Base-by-base conservation (phyloP, 2,329 filamentous ascomycete species). In the Fusarium pseudograminearum region DNA sequence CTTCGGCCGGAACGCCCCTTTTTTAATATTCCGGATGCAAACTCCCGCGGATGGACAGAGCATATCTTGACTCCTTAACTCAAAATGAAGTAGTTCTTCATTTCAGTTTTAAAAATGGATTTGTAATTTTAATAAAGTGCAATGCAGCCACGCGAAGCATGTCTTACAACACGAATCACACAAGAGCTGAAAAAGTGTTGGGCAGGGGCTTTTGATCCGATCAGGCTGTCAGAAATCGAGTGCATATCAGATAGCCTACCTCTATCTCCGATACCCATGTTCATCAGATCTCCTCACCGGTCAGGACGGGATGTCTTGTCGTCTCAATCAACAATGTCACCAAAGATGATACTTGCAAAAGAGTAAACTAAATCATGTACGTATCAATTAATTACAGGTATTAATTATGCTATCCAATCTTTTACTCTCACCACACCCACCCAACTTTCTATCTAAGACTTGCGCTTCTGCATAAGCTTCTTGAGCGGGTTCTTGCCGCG, bases 401-500 rank as follows among this genome's bases (percentile, higher is more conserved):
- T 8, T 16, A 22, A n/a, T 18, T 7, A 7, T 5, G 1, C 14
- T 18, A 22, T 9, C 6, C 10, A 22, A 38, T 38, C 22, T 48
- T 48, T 28, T 15, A 5, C 11, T 12, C 14, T 15, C 3, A 8
- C 15, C 14, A 28, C 4, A 51, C n/a, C 22, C 18, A 11, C 4
- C 6, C 4, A 51, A 15, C 33, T 31, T 31, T 20, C 11, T 2
- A 18, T 36, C 41, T 67, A 70, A 34, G 59, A 22, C n/a, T 69
- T 70, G 14, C 55, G 44, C 71, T 75, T 79, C 34, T 69, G 66
- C 42, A 79, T 18, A 9, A 79, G 4, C 2, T 73, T 69, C 64
- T 77, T 78, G 5, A 82, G 44, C 0, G 80, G 80, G 26, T 81
- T 82, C 73, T 75, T 81, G 0, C 77, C 80, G 40, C 76, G 74